A percentile compares a stretch with the other conserved stretches of the same genome.
Conservation (phyloP, 2,329 filamentous ascomycete species). For the Torrubiellomyces zombiae region DNA sequence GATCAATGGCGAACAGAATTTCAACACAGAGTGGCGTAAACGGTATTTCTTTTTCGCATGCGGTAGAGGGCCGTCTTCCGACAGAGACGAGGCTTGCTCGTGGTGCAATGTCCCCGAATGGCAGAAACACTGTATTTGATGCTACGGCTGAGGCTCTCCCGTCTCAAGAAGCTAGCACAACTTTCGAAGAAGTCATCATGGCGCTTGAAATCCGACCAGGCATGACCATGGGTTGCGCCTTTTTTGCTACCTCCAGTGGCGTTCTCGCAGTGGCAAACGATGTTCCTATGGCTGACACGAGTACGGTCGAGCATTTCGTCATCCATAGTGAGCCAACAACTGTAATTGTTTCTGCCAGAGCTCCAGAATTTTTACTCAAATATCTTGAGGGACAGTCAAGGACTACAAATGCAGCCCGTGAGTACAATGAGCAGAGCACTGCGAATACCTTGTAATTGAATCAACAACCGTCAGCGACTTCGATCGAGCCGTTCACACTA, state of each 20-base stretch:
- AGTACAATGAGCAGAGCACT: no score
- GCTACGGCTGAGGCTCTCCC: no score
- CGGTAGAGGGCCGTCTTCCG: no score
- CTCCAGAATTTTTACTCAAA: conserved; percentile 23
- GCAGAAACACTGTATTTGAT: not conserved
- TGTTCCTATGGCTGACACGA: conserved; percentile 48
- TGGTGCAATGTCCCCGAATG: conserved; percentile 5
- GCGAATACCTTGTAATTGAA: no score
- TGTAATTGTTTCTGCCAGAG: conserved; percentile 33
- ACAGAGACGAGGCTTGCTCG: no score
- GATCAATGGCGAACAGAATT: no score
- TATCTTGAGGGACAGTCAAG: no score
- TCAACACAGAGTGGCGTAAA: no score
- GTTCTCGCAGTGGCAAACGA: conserved; percentile 65
- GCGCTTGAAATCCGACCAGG: conserved; percentile 59
- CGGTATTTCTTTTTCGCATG: no score
- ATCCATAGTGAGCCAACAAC: conserved; percentile 37
- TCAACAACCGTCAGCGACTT: no score
- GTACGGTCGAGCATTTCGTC: conserved; percentile 46
- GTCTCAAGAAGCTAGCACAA: not conserved
- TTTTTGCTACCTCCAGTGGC: conserved; percentile 57
- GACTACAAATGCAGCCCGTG: no score
- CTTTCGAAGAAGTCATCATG: conserved; percentile 49
- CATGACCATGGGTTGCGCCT: conserved; percentile 64
- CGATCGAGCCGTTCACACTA: no score